Base-by-base conservation (phyloP, 768 basidiomycete species). In the Boletus tomentosulus region DNA sequence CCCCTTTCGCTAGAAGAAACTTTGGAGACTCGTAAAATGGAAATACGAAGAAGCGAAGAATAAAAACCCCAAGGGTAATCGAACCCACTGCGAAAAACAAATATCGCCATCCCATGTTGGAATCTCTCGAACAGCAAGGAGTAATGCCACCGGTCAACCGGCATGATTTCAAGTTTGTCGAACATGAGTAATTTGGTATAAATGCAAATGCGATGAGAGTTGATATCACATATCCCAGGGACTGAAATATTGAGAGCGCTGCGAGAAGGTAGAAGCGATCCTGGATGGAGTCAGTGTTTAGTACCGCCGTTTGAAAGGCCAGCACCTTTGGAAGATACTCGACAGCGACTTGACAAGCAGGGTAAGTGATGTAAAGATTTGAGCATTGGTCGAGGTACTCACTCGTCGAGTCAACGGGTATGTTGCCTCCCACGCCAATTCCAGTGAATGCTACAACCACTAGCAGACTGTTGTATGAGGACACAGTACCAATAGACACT, bases 21-120 rank as follows among this genome's bases (percentile, higher is more conserved):
- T 31, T 51, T 1, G 61, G 61, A 6, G 57, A 54, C 48, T 62
- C 57, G 10, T 62, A 24, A 28, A 62, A 56, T 0, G 60, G 54
- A 22, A 62, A 62, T 2, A 62, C 22, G 30, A 62, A 62, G 25
- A 52, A 58, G 6, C 61, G 57, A n/a, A 62, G 0, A 15, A 52
- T 35, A n/a, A 58, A 62, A 6, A 62, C 19, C 4, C 28, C 41
- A 6, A 62, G 41, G 5, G 60, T 59, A n/a, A 62, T 53, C 7
- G 51, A 41, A 19, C 35, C 50, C 3, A 46, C 13, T 3, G 57
- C 33, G 47, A 61, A 62, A 28, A 56, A 28, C 1, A 55, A 16
- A 25, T 62, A 62, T n/a, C 57, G 54, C 61, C 61, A 62, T 19
- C 61, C 61, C 61, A 62, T 61, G 28, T 61, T 61, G 19, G 6